Conservation (phyloP, 2,329 filamentous ascomycete genomes). For the Bertia moriformis region DNA sequence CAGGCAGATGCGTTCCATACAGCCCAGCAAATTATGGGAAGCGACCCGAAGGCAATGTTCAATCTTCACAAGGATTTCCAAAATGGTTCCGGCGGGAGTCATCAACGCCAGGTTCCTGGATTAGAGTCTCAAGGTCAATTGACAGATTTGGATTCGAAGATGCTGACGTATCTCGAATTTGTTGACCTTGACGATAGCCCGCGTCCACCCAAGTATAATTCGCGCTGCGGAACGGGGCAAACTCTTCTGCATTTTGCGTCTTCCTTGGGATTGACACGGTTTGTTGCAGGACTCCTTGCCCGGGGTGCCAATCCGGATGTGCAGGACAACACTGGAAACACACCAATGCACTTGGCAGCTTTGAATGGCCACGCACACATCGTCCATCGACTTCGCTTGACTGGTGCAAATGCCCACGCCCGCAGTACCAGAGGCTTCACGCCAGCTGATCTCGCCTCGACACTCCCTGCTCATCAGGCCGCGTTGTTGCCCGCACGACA, state of each 20-base stretch:
- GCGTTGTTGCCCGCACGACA: constrained; percentile 48
- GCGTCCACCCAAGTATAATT: constrained; percentile 51
- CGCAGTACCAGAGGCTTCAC: constrained; percentile 58
- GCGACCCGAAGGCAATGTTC: constrained; percentile 31
- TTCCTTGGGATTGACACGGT: constrained; percentile 58
- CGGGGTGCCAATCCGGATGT: constrained; percentile 65
- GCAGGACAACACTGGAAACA: constrained; percentile 67
- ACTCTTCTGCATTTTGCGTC: constrained; percentile 71
- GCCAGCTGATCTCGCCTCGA: constrained; percentile 56
- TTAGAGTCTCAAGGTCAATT: constrained; percentile 6
- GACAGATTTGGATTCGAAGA: constrained; percentile 45
- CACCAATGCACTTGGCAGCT: constrained; percentile 67
- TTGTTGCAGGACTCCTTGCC: constrained; percentile 63
- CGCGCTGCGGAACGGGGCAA: constrained; percentile 52
- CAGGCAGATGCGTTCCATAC: constrained; percentile 29
- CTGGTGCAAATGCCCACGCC: constrained; percentile 58
- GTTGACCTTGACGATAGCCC: constrained; percentile 66
- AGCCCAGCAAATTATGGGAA: constrained; percentile 28
- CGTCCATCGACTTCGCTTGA: constrained; percentile 58
- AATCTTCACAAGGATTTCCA: constrained; percentile 11
- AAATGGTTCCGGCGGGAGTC: constrained; percentile 5
- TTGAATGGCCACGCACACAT: constrained; percentile 65
- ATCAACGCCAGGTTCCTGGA: constrained; percentile 26
- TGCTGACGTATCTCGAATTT: constrained; percentile 63
- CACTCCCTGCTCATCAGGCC: constrained; percentile 46